These are phyloP conservation scores for Trichoderma endophyticum DNA, from an alignment of 2,329 filamentous ascomycete species.

Conservation along the genomic window DNA sequence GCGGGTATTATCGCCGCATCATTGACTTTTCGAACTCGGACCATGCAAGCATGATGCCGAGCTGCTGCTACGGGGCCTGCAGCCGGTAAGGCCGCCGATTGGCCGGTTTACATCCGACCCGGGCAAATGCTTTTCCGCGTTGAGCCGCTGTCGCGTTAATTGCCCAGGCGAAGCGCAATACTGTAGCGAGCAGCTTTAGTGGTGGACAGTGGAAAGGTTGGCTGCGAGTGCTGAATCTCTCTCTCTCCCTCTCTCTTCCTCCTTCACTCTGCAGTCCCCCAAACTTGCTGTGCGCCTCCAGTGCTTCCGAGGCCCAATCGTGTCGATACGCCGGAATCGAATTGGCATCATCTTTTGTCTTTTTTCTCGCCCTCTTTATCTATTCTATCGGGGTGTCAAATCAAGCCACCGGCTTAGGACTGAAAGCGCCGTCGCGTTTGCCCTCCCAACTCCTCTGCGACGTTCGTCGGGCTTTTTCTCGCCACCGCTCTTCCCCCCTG, in stretches of 20 bases:
- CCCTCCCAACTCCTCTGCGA: neutral
- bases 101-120: neutral
- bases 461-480: neutral
- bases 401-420: neutral
- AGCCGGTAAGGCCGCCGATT: constrained; percentile 15
- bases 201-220: neutral
- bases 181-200: constrained; percentile 7
- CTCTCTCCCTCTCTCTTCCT: neutral
- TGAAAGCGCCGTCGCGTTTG: constrained; percentile 8
- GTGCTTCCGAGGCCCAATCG: neutral
- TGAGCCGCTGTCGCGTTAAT: constrained; percentile 14
- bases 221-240: neutral
- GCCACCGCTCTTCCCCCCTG: constrained; percentile 9
- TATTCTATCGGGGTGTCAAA: neutral
- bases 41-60: constrained; percentile 16
- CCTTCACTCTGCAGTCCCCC: neutral
- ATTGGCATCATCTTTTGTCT: neutral
- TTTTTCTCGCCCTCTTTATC: too few relatives aligned
- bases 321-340: neutral
- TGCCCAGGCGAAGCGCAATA: neutral
- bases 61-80: neutral
- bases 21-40: constrained; percentile 2
- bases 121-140: constrained; percentile 7
- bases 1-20: neutral
- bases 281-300: neutral